These are phyloP conservation scores for Camellia lanceoleosa DNA, from an alignment of 148 eudicot genomes.

Conservation along the genomic window DNA sequence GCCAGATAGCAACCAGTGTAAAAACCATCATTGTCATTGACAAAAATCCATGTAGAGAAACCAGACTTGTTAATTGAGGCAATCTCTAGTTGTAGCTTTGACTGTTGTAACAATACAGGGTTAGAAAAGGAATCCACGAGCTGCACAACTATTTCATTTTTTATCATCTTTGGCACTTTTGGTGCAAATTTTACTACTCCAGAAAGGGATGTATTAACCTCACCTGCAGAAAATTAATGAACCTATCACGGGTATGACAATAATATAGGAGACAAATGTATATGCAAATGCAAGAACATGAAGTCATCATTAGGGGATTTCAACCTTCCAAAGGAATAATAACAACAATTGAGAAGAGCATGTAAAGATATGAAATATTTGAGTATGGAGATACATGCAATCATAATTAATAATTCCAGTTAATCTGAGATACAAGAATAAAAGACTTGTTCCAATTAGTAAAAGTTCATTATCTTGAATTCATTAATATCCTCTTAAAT, in stretches of 20 bases:
- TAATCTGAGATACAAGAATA: neutral
- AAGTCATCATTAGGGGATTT: neutral
- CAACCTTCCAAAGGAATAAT: neutral
- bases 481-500: neutral
- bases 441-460: neutral
- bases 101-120: conserved; percentile 56
- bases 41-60: conserved; percentile 46
- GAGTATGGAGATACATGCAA: neutral
- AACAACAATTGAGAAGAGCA: neutral
- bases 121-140: conserved; percentile 75
- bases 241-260: neutral
- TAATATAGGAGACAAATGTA: neutral
- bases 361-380: neutral
- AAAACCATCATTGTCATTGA: conserved; percentile 57
- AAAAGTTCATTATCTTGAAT: neutral
- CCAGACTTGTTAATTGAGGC: conserved; percentile 54
- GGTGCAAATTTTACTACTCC: conserved; percentile 49
- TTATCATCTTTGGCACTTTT: conserved; percentile 46
- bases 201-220: conserved; percentile 60
- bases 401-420: neutral
- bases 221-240: conserved; percentile 45
- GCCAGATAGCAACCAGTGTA: conserved; percentile 57
- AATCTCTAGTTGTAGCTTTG: conserved; percentile 65
- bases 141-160: conserved; percentile 56
- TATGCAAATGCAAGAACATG: neutral